A percentile compares a stretch with the other conserved stretches of the same genome.
These are phyloP conservation scores for Eucalyptus victrix DNA, from an alignment of 345 rosid genomes.

Conservation along the genomic window DNA sequence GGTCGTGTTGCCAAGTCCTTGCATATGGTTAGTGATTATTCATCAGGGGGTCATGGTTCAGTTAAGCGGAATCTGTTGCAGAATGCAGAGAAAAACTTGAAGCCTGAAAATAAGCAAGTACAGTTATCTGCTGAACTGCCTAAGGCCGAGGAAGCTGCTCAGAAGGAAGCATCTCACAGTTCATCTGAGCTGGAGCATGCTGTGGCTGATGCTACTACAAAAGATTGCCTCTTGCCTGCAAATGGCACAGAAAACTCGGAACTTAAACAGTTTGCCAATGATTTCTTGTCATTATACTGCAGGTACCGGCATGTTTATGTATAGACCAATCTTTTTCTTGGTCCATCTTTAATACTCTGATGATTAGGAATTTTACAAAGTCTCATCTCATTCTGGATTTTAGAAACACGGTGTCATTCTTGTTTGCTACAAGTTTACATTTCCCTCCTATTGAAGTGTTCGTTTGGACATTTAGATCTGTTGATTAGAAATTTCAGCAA, in stretches of 20 bases:
- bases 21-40: not conserved
- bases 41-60: conserved; percentile 18
- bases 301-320: conserved; percentile 30
- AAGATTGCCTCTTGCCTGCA: conserved; percentile 7
- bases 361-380: not conserved
- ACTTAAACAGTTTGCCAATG: conserved; percentile 59
- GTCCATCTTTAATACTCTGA: not conserved
- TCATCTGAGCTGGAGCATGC: conserved; percentile 17
- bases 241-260: conserved; percentile 26
- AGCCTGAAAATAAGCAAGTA: conserved; percentile 10
- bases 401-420: not conserved
- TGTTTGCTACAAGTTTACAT: not conserved
- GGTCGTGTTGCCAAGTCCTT: not conserved
- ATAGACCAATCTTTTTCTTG: not conserved
- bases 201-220: conserved; percentile 6
- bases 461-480: not conserved
- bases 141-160: conserved; percentile 4
- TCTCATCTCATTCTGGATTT: not conserved
- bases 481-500: not conserved
- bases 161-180: conserved; percentile 16
- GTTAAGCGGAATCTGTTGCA: conserved; percentile 30
- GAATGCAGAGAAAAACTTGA: conserved; percentile 18
- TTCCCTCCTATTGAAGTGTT: not conserved
- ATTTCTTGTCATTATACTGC: conserved; percentile 85
- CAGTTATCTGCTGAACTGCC: conserved; percentile 1